A percentile compares a stretch with the other conserved stretches of the same genome.
These are phyloP conservation scores for Phytophthora crassamura DNA, from an alignment of 352 stramenopile genomes.

Conservation along the genomic window DNA sequence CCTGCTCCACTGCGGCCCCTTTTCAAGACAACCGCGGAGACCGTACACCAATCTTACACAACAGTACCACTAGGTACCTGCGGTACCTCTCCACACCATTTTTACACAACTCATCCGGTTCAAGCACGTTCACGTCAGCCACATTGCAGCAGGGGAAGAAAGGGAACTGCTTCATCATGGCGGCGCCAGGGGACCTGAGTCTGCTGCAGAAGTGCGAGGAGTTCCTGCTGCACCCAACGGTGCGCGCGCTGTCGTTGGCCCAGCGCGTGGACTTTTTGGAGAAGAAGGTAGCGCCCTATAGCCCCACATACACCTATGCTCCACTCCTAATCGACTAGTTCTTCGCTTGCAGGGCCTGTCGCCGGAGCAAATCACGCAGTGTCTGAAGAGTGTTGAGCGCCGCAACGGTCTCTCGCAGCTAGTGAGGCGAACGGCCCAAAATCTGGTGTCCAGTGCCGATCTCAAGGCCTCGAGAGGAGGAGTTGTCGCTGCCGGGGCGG, in stretches of 20 bases:
- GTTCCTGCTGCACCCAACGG: conserved; percentile 71
- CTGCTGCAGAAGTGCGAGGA: conserved; percentile 70
- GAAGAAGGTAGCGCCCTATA: conserved; percentile 45
- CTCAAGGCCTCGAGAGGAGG: background rate
- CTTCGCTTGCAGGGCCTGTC: conserved; percentile 46
- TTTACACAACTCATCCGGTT: background rate
- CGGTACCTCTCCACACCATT: background rate
- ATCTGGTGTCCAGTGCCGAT: background rate
- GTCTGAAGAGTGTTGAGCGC: conserved; percentile 59
- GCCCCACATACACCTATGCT: too few relatives aligned
- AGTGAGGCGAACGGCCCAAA: conserved; percentile 8
- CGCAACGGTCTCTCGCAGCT: conserved; percentile 66
- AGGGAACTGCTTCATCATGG: conserved; percentile 20
- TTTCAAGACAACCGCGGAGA: too few relatives aligned
- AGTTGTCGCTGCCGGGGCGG: background rate
- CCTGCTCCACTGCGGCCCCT: too few relatives aligned
- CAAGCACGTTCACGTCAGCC: conserved; percentile 29
- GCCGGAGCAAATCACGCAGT: conserved; percentile 68
- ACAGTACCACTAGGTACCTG: too few relatives aligned
- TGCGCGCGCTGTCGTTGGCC: conserved; percentile 68
- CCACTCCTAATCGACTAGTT: background rate
- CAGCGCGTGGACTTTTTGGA: conserved; percentile 81
- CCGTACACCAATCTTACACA: too few relatives aligned
- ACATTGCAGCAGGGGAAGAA: conserved; percentile 1
- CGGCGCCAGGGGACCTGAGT: conserved; percentile 22